These are phyloP conservation scores for Saccharomyces uvarum DNA, from an alignment of 1,139 yeast species.

Conservation along the genomic window DNA sequence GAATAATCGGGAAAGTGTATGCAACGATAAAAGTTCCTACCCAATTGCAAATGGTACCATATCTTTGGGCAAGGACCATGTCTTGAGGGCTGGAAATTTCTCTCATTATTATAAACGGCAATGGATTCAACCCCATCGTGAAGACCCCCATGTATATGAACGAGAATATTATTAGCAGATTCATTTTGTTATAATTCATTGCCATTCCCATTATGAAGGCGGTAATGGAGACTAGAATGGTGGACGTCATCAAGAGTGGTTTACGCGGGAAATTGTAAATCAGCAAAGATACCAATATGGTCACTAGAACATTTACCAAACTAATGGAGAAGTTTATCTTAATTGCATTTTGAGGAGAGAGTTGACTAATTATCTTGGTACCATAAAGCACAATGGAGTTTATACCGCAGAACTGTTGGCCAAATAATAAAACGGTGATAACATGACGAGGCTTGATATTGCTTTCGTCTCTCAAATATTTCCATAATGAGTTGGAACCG, in stretches of 20 bases:
- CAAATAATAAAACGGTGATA: constrained; percentile 64
- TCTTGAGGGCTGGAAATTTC: constrained; percentile 79
- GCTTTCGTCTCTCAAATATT: constrained; percentile 45
- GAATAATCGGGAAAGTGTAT: constrained; percentile 65
- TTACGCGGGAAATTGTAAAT: constrained; percentile 73
- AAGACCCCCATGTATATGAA: constrained; percentile 70
- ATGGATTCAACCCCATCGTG: constrained; percentile 90
- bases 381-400: constrained; percentile 90
- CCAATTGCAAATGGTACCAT: constrained; percentile 91
- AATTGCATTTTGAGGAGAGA: constrained; percentile 61
- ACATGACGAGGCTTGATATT: constrained; percentile 54
- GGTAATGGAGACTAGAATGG: constrained; percentile 58
- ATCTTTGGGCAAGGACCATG: constrained; percentile 80
- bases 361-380: constrained; percentile 62
- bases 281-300: constrained; percentile 60
- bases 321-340: constrained; percentile 68
- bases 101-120: constrained; percentile 79
- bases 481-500: constrained; percentile 20
- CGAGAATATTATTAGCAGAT: constrained; percentile 57
- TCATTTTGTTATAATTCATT: constrained; percentile 43
- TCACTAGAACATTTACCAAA: constrained; percentile 60
- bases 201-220: constrained; percentile 61
- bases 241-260: constrained; percentile 59
- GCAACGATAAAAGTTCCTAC: constrained; percentile 78
- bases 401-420: constrained; percentile 89